These are phyloP conservation scores for Lichenothelia convexa DNA, from an alignment of 495 filamentous ascomycete genomes.

Conservation along the genomic window DNA sequence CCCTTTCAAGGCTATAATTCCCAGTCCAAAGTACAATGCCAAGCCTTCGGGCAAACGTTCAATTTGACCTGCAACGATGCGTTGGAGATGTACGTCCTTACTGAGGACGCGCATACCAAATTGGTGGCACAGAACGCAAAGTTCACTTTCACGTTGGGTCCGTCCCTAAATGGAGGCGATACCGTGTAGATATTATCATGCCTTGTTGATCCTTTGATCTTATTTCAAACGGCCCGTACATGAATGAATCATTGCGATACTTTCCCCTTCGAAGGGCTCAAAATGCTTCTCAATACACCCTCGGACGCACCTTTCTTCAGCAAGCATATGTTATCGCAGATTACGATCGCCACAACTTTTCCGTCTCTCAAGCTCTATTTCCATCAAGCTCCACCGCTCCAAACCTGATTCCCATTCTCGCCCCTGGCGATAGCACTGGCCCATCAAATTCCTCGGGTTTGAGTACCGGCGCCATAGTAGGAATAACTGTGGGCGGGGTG, in stretches of 20 bases:
- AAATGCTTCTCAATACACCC: conserved; percentile 11
- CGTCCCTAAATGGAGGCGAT: background rate
- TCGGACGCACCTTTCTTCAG: conserved; percentile 22
- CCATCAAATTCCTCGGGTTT: background rate
- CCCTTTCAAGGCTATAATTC: conserved; percentile 12
- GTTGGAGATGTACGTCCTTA: conserved; percentile 6
- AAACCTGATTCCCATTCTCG: conserved; percentile 19
- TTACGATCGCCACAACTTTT: conserved; percentile 17
- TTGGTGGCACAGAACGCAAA: conserved; percentile 8
- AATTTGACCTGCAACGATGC: conserved; percentile 7
- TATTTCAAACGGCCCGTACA: conserved; percentile 2
- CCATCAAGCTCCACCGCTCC: conserved; percentile 3
- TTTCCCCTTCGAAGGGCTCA: conserved; percentile 15
- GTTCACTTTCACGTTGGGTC: conserved; percentile 7
- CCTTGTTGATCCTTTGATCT: conserved; percentile 19
- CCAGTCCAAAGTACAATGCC: conserved; percentile 5
- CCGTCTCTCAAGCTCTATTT: conserved; percentile 9
- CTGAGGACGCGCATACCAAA: conserved; percentile 3
- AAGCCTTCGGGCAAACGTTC: conserved; percentile 10
- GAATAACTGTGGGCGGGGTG: background rate
- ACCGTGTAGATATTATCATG: conserved; percentile 9
- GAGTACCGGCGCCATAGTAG: conserved; percentile 1
- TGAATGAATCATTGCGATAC: conserved; percentile 10
- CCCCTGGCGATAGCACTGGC: background rate
- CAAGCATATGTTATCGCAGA: conserved; percentile 20